These are phyloP conservation scores for Pisolithus microcarpus DNA, from an alignment of 768 basidiomycete species.

Conservation along the genomic window DNA sequence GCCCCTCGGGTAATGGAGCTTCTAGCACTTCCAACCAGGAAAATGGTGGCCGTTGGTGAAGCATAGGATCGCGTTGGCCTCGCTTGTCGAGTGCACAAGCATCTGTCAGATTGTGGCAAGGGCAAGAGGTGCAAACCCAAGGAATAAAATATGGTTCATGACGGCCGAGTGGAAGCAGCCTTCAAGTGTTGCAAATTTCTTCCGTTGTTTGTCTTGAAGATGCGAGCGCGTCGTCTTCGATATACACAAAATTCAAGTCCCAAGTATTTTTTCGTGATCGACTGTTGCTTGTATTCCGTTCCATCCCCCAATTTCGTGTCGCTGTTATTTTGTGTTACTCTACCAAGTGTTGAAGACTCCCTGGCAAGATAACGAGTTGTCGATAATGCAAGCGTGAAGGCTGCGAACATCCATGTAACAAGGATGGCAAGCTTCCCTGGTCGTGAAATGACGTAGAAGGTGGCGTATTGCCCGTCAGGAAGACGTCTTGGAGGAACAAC, in stretches of 20 bases:
- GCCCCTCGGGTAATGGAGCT: slow-evolving; percentile 33
- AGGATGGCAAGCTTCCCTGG: slow-evolving; percentile 7
- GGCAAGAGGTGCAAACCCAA: slow-evolving; percentile 37
- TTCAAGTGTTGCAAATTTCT: slow-evolving; percentile 46
- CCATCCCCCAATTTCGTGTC: slow-evolving; percentile 32
- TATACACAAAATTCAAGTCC: slow-evolving; percentile 59
- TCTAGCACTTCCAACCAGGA: slow-evolving; percentile 30
- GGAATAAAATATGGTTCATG: slow-evolving; percentile 34
- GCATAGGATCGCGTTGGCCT: slow-evolving; percentile 10
- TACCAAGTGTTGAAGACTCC: slow-evolving; percentile 33
- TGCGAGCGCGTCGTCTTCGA: slow-evolving; percentile 41
- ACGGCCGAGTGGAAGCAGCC: slow-evolving; percentile 30
- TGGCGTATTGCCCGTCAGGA: neutral
- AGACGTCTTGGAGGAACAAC: neutral
- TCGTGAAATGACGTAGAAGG: slow-evolving; percentile 5
- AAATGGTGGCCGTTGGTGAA: slow-evolving; percentile 57
- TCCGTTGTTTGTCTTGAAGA: slow-evolving; percentile 44
- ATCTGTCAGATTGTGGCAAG: slow-evolving; percentile 24
- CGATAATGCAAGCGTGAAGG: slow-evolving; percentile 33
- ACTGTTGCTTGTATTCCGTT: slow-evolving; percentile 40
- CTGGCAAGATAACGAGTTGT: slow-evolving; percentile 32
- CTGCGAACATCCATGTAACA: slow-evolving; percentile 17
- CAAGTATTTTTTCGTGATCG: slow-evolving; percentile 55
- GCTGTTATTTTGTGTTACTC: slow-evolving; percentile 42
- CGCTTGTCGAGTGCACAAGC: slow-evolving; percentile 21